Conservation (phyloP, 2,329 filamentous ascomycete genomes). For the Penicillium sp. region DNA sequence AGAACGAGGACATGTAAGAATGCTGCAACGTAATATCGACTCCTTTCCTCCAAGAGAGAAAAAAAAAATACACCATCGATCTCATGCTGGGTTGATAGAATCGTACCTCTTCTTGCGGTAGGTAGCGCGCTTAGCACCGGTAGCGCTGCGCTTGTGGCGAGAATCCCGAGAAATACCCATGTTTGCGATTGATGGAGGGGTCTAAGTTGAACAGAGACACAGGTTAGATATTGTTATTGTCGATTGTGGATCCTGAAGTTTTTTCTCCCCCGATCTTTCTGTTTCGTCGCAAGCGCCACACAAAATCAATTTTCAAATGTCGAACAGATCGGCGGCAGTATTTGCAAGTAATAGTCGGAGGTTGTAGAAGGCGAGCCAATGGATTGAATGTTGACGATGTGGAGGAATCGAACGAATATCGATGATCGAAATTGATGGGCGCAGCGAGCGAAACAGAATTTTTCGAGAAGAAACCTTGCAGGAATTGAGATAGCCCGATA, state of each 20-base stretch:
- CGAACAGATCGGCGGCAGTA: constrained; percentile 8
- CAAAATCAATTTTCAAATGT: constrained; percentile 4
- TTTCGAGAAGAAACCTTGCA: constrained; percentile 22
- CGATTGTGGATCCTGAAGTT: constrained; percentile 12
- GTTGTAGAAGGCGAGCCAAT: neutral
- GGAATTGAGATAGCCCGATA: constrained; percentile 19
- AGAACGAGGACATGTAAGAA: constrained; percentile 62
- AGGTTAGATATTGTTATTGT: constrained; percentile 13
- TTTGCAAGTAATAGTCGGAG: constrained; percentile 2
- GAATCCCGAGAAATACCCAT: constrained; percentile 99
- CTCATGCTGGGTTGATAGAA: constrained; percentile 41
- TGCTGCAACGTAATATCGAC: constrained; percentile 6
- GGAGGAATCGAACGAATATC: constrained; percentile 7
- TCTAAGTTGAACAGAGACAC: constrained; percentile 30
- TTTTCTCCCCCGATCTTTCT: constrained; percentile 16
- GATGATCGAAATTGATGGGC: constrained; percentile 20
- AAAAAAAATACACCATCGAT: constrained; percentile 47
- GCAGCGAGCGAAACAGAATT: constrained; percentile 27
- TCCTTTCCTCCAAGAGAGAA: neutral
- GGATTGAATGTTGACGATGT: constrained; percentile 9
- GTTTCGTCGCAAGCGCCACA: constrained; percentile 18
- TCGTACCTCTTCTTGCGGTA: constrained; percentile 67
- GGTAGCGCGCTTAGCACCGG: constrained; percentile 95
- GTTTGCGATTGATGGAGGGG: constrained; percentile 68
- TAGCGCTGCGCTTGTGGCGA: constrained; percentile 99